Evolutionary conservation across 768 basidiomycete genomes (phyloP).

Genomic region (Galerina sulciceps): DNA sequence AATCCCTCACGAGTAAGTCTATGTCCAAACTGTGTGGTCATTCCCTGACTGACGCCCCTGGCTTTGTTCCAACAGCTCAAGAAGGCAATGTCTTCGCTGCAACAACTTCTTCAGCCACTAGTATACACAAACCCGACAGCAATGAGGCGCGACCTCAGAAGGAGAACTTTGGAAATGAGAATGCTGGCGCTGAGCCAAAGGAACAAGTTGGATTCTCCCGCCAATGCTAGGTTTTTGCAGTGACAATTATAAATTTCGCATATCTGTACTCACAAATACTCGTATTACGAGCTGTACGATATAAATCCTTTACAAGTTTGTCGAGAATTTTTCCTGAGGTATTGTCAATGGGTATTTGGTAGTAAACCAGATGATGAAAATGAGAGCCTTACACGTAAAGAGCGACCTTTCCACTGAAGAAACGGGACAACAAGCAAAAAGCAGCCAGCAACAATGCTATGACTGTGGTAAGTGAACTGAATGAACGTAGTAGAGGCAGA

Average conservation of each 20-base stretch:
- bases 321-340: constrained; percentile 7
- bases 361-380: neutral
- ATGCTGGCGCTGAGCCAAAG: constrained; percentile 17
- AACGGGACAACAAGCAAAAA: constrained; percentile 57
- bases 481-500: neutral
- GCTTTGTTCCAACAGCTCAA: constrained; percentile 11
- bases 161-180: constrained; percentile 40
- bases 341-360: neutral
- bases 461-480: neutral
- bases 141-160: constrained; percentile 45
- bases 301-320: neutral
- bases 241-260: no score
- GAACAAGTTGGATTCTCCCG: constrained; percentile 41
- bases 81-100: constrained; percentile 31
- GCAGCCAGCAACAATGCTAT: constrained; percentile 51
- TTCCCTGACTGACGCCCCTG: neutral
- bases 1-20: constrained; percentile 47
- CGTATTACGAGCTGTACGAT: no score
- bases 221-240: constrained; percentile 34
- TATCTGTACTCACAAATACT: no score
- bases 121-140: constrained; percentile 39
- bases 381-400: constrained; percentile 43
- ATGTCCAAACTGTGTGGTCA: neutral
- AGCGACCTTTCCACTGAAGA: constrained; percentile 52
- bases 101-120: constrained; percentile 17